Evolutionary conservation across 352 stramenopile genomes (phyloP).

Genomic region (Phytophthora uliginosa): DNA sequence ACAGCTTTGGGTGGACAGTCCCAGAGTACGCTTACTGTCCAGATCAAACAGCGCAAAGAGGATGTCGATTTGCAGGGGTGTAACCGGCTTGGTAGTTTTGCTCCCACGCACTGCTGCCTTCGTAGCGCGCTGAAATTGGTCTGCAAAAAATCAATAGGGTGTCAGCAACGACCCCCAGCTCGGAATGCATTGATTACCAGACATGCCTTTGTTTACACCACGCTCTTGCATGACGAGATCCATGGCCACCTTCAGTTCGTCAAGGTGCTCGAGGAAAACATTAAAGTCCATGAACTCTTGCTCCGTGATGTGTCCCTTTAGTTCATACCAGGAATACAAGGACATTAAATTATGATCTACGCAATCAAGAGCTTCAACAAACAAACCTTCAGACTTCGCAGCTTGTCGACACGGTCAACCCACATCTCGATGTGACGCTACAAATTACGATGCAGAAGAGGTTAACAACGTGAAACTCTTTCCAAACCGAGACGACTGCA

Average conservation of each 20-base stretch:
- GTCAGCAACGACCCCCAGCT: background rate
- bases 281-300: slow-evolving; percentile 90
- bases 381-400: slow-evolving; percentile 66
- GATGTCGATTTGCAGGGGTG: slow-evolving; percentile 87
- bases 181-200: background rate
- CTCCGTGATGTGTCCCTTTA: slow-evolving; percentile 74
- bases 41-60: slow-evolving; percentile 87
- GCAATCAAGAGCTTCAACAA: background rate
- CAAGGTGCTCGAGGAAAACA: slow-evolving; percentile 83
- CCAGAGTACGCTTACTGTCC: slow-evolving; percentile 50
- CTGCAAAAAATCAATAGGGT: slow-evolving; percentile 34
- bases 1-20: background rate
- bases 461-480: background rate
- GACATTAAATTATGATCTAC: background rate
- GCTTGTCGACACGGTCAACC: slow-evolving; percentile 82
- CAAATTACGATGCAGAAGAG: background rate
- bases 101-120: slow-evolving; percentile 68
- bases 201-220: slow-evolving; percentile 87
- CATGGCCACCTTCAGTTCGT: slow-evolving; percentile 89
- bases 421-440: slow-evolving; percentile 73
- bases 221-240: slow-evolving; percentile 84
- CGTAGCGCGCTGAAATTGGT: slow-evolving; percentile 84
- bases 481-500: background rate
- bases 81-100: slow-evolving; percentile 72
- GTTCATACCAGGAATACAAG: background rate